Evolutionary conservation across 1,139 yeast species (phyloP).

Genomic region (Hanseniaspora uvarum): DNA sequence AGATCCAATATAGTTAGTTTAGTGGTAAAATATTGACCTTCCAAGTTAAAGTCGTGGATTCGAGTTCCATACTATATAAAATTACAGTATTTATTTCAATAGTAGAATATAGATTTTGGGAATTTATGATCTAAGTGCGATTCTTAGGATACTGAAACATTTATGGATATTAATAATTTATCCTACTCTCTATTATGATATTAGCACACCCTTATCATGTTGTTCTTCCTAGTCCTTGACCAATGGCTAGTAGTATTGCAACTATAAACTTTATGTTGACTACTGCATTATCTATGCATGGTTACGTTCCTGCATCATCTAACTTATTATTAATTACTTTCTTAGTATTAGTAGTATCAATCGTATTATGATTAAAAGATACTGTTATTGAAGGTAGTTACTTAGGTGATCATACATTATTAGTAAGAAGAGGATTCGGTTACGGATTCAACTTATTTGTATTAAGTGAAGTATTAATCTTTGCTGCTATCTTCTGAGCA

Average conservation of each 20-base stretch:
- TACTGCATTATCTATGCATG: conserved; percentile 22
- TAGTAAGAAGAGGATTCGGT: conserved; percentile 24
- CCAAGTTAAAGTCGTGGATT: background rate
- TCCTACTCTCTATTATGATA: background rate
- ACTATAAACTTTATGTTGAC: conserved; percentile 23
- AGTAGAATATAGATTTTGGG: conserved; percentile 4
- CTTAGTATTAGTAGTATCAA: conserved; percentile 18
- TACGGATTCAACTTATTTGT: conserved; percentile 25
- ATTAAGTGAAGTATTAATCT: conserved; percentile 23
- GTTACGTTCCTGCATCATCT: conserved; percentile 19
- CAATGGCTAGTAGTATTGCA: conserved; percentile 22
- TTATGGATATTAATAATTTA: background rate
- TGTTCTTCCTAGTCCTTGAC: conserved; percentile 24
- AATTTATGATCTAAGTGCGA: background rate
- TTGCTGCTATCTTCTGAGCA: conserved; percentile 21
- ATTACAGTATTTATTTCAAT: background rate
- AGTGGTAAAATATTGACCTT: background rate
- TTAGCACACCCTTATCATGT: conserved; percentile 22
- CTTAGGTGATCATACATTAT: conserved; percentile 25
- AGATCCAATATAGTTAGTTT: background rate
- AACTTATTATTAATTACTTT: conserved; percentile 19
- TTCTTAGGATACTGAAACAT: background rate
- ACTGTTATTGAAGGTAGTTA: conserved; percentile 23
- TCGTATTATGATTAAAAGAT: conserved; percentile 22
- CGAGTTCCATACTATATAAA: background rate